Base-by-base conservation (phyloP, 441 rosid genomes). In the Jatropha podagrica region DNA sequence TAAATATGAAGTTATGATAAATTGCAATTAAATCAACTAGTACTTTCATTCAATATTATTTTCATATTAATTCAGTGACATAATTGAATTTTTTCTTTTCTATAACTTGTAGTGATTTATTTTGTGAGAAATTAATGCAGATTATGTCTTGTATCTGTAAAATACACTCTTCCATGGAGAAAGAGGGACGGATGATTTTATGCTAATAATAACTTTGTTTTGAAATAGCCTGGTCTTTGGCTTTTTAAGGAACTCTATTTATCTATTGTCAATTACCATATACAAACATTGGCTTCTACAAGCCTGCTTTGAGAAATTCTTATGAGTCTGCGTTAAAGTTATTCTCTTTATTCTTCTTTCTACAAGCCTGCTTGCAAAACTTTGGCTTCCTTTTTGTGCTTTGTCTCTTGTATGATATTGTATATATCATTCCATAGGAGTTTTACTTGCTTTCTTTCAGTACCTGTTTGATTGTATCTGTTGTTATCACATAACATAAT, bases 141-240 rank as follows among this genome's bases (percentile, higher is more conserved):
- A 27, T 27, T 27, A 27, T 27, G 32, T 27, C 32, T 27, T 27
- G 32, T 27, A 2, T 27, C 2, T 0, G 32, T 27, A 27, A 2
- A 27, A 27, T 27, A 27, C 74, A 65, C 74, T 77, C 81, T 80
- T 81, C 83, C 85, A 63, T 71, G 82, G 84, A 78, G 84, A 78
- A 81, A 83, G 75, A 79, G 63, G 73, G 63, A 64, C 76, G 77
- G 85, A 82, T 81, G 80, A 85, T 83, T 86, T 84, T 78, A 68
- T 77, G 76, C 71, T 58, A n/a, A 58, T 20, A n/a, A n/a, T 73
- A 78, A 71, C 42, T 80, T 80, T 76, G 79, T 74, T 56, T 67
- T 80, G 63, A 62, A 68, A 77, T 77, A 79, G 87, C 78, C 20
- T 79, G 76, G 73, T 81, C 81, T 72, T 77, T 81, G 83, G 69